Base-by-base conservation (phyloP, 108 stramenopile species). In the Cyclotella kingstonii region DNA sequence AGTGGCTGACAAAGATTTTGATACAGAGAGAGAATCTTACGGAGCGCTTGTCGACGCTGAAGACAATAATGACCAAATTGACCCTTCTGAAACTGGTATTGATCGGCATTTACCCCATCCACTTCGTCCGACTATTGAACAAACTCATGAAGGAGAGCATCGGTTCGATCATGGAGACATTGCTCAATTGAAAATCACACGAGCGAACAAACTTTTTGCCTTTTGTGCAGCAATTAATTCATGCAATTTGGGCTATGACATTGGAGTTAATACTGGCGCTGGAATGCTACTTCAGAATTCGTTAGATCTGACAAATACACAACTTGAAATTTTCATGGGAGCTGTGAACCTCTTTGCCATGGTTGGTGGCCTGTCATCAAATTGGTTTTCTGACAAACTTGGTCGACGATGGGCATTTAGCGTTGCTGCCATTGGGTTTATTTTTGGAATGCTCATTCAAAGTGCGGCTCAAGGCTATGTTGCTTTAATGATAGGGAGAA, bases 161-260 rank as follows among this genome's bases (percentile, higher is more conserved):
- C 68, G 69, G 1, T 30, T 12, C 19, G 74, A 76, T 70, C 60
- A 63, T 29, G 68, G 68, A 11, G 54, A 55, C 3, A 43, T 49
- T 19, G 12, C 69, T 6, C 2, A 14, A 1, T 30, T 76, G 22
- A 76, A 65, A 27, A 60, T 73, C 33, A 73, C 72, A 8, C 63
- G 72, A 0, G 22, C 65, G 1, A 75, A 65, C 36, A 75, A 67
- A 62, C 28, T 66, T 6, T 75, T 48, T 54, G 84, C 87, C 2
- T 39, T 87, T 22, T 91, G 88, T 46, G 93, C 93, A 0, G 79
- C 89, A 3, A n/a, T 95, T 4, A 95, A 95, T 29, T 82, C 80
- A 3, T 88, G 86, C 60, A 95, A 91, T 60, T 54, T 87, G 3
- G 86, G 86, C 17, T 87, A 84, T 45, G 86, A 87, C 22, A 77